Base-by-base conservation (phyloP, 2,329 filamentous ascomycete species). In the Xylaria sp. region DNA sequence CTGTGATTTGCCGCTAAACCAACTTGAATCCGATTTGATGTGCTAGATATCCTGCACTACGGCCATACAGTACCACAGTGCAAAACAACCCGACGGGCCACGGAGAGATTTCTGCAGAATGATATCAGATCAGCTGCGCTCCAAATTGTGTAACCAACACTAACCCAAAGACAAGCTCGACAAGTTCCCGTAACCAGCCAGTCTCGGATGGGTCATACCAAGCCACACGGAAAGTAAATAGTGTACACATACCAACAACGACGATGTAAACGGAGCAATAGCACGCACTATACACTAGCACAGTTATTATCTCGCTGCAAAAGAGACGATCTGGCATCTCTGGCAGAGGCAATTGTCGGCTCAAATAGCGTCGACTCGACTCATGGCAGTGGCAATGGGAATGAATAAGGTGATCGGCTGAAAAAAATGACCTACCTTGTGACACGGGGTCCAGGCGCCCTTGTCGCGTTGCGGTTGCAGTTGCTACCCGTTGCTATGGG, bases 101-200 rank as follows among this genome's bases (percentile, higher is more conserved):
- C 36, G n/a, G 13, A 39, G 28, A 4, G n/a, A 51, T 51, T 49
- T 31, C 46, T 61, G 28, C 31, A 61, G 46, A 18, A 55, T 62
- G 49, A 62, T 55, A 62, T 62, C 49, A 61, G 58, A 62, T 62
- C 49, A 61, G 58, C 23, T 6, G 28, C 13, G 20, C 20, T 9
- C 46, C 46, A 49, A 20, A 28, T 28, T 28, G 28, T 28, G 28
- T 28, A 28, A 28, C 28, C 28, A 28, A 28, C 25, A 28, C 28
- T 5, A 28, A 28, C 28, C 28, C 28, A 28, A 28, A 2, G 3
- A 28, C 28, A 28, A 1, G 28, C 6, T 28, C 28, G 3, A 28
- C 28, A 28, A 1, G 28, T 28, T 28, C 28, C 12, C 4, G 3
- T 23, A 23, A 23, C 9, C 23, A 5, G 13, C 23, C 43, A 15